Conservation (phyloP, 2,329 filamentous ascomycete genomes). For the Cercospora citrullina region DNA sequence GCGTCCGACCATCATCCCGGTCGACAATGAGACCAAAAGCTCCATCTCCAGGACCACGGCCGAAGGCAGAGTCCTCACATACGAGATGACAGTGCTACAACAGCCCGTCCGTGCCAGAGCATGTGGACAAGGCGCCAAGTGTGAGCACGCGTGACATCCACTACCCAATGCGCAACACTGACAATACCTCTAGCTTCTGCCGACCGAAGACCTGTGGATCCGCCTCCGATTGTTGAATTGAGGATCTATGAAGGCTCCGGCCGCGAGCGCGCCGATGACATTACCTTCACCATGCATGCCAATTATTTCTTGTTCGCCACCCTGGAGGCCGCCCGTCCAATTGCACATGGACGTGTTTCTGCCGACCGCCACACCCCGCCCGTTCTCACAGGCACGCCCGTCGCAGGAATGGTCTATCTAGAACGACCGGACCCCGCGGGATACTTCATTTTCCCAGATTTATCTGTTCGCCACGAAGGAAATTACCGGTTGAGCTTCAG, state of each 20-base stretch:
- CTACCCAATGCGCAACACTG: conserved; percentile 16
- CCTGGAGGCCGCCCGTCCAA: conserved; percentile 78
- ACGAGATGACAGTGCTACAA: conserved; percentile 82
- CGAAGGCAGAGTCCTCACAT: conserved; percentile 75
- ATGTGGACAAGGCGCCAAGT: conserved; percentile 93
- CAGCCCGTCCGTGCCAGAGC: conserved; percentile 92
- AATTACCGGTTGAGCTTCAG: conserved; percentile 89
- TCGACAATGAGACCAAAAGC: conserved; percentile 59
- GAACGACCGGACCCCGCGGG: conserved; percentile 77
- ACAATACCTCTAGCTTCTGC: conserved; percentile 62
- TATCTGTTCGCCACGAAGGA: conserved; percentile 94
- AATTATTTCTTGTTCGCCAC: conserved; percentile 98
- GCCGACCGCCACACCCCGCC: conserved; percentile 69
- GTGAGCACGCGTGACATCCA: conserved; percentile 53
- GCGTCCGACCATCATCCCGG: conserved; percentile 44
- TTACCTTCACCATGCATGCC: conserved; percentile 88
- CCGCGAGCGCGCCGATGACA: conserved; percentile 50
- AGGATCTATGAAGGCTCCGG: conserved; percentile 72
- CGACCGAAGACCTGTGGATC: conserved; percentile 89
- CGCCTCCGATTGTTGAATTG: conserved; percentile 89
- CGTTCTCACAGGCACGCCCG: conserved; percentile 89
- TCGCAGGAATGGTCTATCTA: conserved; percentile 93
- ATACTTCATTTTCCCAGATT: conserved; percentile 96
- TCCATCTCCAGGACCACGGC: conserved; percentile 62
- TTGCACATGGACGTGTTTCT: conserved; percentile 76